Base-by-base conservation (phyloP, 805 yeast genomes). In the Yamadazyma nakazawae region DNA sequence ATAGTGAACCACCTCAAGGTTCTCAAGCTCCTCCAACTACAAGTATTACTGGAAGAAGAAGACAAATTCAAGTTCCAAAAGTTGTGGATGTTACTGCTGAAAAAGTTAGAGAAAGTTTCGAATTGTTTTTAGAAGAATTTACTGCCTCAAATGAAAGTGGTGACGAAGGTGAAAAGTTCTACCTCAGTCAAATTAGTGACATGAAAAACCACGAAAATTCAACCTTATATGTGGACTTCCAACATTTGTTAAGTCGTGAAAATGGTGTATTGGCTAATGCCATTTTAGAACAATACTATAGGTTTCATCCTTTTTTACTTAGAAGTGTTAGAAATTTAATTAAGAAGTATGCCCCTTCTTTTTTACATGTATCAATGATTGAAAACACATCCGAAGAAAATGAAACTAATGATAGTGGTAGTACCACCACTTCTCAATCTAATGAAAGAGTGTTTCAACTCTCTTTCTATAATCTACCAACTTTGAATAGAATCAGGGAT, bases 71-170 rank as follows among this genome's bases (percentile, higher is more conserved):
- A 24, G 88, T 92, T 45, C 90, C 95, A 24, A 88, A 86, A 61
- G 96, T 94, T 24, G 80, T 80, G 24, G 99, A 94, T 69, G 81
- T 82, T 40, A 89, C 97, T 2, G 97, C 96, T 49, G 97, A 91
- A 62, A 88, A 88, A 56, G 97, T 94, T 14, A 80, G 92, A 37
- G 96, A 89, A 64, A 82, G 91, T 13, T 92, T 94, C 63, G 96
- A 91, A 63, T 80, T 77, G 53, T 92, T 92, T 59, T 67, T 92
- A 46, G 86, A 82, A 59, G 85, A 80, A 28, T 92, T 74, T 59
- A 68, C 69, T 3, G 66, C 62, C 54, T 61, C 59, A 11, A 40
- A 46, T 13, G 48, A 39, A n/a, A 31, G 45, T 11, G 42, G 41
- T 36, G 67, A 68, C 45, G 70, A 67, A 37, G 43, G 43, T 32